Percentiles rank a stretch among this genome's conserved stretches.
Evolutionary conservation across 441 rosid species (phyloP).

Genomic region (Gossypium schwendimanii): DNA sequence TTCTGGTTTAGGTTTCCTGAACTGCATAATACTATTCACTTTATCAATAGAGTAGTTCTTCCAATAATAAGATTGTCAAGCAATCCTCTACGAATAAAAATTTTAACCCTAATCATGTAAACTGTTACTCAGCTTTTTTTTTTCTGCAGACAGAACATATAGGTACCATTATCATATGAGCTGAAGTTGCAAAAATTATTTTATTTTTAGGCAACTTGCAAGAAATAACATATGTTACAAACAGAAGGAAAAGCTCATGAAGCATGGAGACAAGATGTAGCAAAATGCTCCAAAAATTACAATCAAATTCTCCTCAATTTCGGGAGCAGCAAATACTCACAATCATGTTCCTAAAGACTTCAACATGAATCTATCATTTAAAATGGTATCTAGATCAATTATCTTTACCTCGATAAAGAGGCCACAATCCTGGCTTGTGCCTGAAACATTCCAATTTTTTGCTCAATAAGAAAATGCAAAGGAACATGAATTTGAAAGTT

Average conservation of each 20-base stretch:
- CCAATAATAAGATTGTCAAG: background rate
- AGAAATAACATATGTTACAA: background rate
- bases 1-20: background rate
- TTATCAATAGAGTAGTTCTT: background rate
- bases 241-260: background rate
- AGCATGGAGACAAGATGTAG: background rate
- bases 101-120: background rate
- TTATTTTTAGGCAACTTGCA: background rate
- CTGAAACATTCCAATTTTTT: slow-evolving; percentile 35
- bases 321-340: background rate
- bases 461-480: slow-evolving; percentile 12
- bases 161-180: background rate
- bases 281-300: background rate
- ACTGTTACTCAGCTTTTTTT: background rate
- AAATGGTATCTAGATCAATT: background rate
- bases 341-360: background rate
- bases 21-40: background rate
- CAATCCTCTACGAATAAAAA: background rate
- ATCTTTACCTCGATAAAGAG: slow-evolving; percentile 87
- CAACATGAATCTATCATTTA: background rate
- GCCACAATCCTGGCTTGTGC: slow-evolving; percentile 79
- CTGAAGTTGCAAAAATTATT: background rate
- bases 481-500: background rate
- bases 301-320: background rate
- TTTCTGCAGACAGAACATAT: background rate